Percentiles rank a stretch among this genome's conserved stretches.
These are phyloP conservation scores for Dioscorea cayenensis DNA, from an alignment of 116 monocot genomes.

Conservation along the genomic window DNA sequence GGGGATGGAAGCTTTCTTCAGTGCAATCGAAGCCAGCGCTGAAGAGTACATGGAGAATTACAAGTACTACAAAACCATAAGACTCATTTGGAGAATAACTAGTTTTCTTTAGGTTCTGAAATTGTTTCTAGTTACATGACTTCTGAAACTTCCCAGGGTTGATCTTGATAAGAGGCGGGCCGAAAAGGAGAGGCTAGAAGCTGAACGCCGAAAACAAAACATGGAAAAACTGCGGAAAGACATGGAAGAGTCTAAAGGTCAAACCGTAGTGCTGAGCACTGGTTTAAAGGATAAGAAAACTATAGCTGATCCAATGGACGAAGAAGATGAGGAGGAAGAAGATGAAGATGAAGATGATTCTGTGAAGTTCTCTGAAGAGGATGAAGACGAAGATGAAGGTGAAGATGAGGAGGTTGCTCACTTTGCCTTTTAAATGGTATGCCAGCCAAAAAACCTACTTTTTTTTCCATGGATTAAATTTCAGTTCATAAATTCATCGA, in stretches of 20 bases:
- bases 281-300: constrained; percentile 64
- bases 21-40: constrained; percentile 71
- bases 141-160: constrained; percentile 37
- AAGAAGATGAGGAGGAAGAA: constrained; percentile 52
- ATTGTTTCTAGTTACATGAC: neutral
- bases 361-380: constrained; percentile 43
- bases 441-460: neutral
- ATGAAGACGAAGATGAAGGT: constrained; percentile 39
- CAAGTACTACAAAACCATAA: constrained; percentile 32
- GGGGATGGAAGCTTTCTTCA: constrained; percentile 83
- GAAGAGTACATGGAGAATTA: constrained; percentile 89
- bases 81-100: neutral
- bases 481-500: no score
- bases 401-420: constrained; percentile 78
- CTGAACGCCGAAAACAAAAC: constrained; percentile 51
- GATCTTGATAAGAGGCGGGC: constrained; percentile 85
- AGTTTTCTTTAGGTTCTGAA: neutral
- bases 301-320: constrained; percentile 20
- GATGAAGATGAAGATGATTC: constrained; percentile 36
- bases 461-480: no score
- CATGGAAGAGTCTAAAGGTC: constrained; percentile 81
- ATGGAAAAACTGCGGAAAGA: constrained; percentile 77
- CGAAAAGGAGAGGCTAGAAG: constrained; percentile 77
- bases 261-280: constrained; percentile 79
- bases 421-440: constrained; percentile 55